Base-by-base conservation (phyloP, 2,329 filamentous ascomycete species). In the Aspergillus bombycis region DNA sequence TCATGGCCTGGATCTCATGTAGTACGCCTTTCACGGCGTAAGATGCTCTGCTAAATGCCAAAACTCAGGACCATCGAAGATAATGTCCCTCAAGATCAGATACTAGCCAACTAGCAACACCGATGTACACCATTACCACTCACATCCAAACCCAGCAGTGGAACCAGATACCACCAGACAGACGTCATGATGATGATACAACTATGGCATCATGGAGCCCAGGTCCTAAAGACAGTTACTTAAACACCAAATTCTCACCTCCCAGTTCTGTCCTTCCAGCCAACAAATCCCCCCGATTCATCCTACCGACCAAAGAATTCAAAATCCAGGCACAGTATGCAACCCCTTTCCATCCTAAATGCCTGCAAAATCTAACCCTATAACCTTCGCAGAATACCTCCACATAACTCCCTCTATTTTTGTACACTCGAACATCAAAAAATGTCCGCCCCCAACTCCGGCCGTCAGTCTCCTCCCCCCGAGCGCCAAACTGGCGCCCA, bases 381-480 rank as follows among this genome's bases (percentile, higher is more conserved):
- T 7, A 41, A 41, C 9, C 38, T 16, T n/a, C 1, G 16, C 8
- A 41, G 38, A 41, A n/a, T 16, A 36, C 34, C 32, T 34, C 10
- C 32, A 34, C 10, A 34, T 11, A 34, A 34, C 23, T 57, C 16
- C 36, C n/a, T 32, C 55, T 32, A 45, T 30, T 14, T 23, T 16
- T 46, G n/a, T 48, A 26, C 19, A 38, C 28, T 41, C 57, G 46
- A 16, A 32, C 57, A 53, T 21, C 19, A 60, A 56, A 41, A 41
- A 57, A 76, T 93, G 90, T 89, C 91, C 71, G 83, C 85, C 62
- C 85, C 81, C 68, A 80, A 83, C 74, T 79, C 86, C 79, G 91
- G 91, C 77, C 89, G 89, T 74, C 86, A 96, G 80, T 96, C 93
- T 36, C 93, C 93, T 66, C 81, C 88, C 58, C 91, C 91, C 32